Conservation (phyloP, 2,329 filamentous ascomycete genomes). For the Cladophialophora bantiana region DNA sequence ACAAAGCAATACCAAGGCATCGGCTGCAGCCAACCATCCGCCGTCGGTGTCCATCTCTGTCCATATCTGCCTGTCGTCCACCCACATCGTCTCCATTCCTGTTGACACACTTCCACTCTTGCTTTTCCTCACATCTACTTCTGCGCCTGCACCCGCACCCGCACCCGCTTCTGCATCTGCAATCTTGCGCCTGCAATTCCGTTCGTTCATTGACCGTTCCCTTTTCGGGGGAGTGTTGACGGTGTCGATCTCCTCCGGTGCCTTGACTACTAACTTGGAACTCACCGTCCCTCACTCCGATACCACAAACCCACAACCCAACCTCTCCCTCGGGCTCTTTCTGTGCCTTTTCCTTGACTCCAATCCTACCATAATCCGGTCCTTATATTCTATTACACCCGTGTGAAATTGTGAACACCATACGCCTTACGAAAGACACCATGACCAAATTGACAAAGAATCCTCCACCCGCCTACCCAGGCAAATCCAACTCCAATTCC, state of each 20-base stretch:
- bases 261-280: not conserved
- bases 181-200: not conserved
- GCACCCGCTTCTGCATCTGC: constrained; percentile 4
- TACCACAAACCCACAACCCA: not conserved
- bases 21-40: constrained; percentile 17
- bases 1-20: constrained; percentile 9
- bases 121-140: not conserved
- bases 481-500: constrained; percentile 18
- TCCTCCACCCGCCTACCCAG: constrained; percentile 27
- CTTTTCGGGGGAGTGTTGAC: constrained; percentile 13
- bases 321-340: not conserved
- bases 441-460: constrained; percentile 38
- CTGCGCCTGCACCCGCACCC: not conserved
- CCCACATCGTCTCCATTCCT: constrained; percentile 7
- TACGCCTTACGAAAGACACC: not conserved
- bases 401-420: not conserved
- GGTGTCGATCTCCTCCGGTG: constrained; percentile 8
- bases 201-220: constrained; percentile 6
- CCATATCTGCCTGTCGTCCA: constrained; percentile 13
- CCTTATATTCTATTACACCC: not conserved
- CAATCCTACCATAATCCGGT: not conserved
- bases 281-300: not conserved
- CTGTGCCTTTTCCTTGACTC: not conserved
- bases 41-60: constrained; percentile 13
- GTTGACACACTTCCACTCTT: not conserved